phyloP scores from a whole-genome alignment of 164 flowering plant species.

The Piper longum region DNA sequence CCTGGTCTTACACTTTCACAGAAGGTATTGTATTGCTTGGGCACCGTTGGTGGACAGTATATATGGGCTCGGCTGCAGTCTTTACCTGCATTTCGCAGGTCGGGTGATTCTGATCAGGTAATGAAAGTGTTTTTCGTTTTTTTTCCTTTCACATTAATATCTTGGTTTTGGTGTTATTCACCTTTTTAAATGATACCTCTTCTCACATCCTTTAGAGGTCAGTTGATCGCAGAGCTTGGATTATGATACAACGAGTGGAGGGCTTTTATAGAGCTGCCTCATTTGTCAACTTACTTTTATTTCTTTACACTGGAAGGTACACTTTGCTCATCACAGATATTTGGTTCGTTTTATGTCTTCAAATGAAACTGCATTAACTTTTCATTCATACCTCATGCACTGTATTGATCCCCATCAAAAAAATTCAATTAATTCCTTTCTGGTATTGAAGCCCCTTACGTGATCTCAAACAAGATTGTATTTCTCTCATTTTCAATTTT shows the following conservation, averaged over 20 bases:
- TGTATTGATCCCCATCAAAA: no score
- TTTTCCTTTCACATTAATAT: background rate
- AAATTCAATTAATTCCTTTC: no score
- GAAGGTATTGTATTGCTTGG: slow-evolving; percentile 85
- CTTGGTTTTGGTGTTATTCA: background rate
- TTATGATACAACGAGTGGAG: slow-evolving; percentile 60
- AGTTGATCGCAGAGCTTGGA: slow-evolving; percentile 69
- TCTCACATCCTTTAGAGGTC: slow-evolving; percentile 43
- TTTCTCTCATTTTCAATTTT: no score
- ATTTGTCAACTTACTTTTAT: slow-evolving; percentile 67
- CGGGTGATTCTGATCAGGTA: slow-evolving; percentile 95
- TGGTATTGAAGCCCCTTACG: no score
- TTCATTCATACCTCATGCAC: no score
- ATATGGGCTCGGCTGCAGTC: slow-evolving; percentile 87
- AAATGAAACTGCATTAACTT: no score
- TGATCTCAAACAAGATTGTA: no score
- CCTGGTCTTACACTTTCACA: slow-evolving; percentile 79
- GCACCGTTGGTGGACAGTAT: slow-evolving; percentile 88
- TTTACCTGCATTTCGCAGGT: slow-evolving; percentile 94
- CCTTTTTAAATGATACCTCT: slow-evolving; percentile 8
- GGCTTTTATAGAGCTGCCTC: slow-evolving; percentile 89
- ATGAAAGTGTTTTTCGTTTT: slow-evolving; percentile 3
- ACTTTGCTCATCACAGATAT: background rate
- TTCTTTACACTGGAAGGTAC: slow-evolving; percentile 86
- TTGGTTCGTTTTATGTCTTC: background rate